These are phyloP conservation scores for Diaporthe helianthi DNA, from an alignment of 2,329 filamentous ascomycete genomes.

Conservation along the genomic window DNA sequence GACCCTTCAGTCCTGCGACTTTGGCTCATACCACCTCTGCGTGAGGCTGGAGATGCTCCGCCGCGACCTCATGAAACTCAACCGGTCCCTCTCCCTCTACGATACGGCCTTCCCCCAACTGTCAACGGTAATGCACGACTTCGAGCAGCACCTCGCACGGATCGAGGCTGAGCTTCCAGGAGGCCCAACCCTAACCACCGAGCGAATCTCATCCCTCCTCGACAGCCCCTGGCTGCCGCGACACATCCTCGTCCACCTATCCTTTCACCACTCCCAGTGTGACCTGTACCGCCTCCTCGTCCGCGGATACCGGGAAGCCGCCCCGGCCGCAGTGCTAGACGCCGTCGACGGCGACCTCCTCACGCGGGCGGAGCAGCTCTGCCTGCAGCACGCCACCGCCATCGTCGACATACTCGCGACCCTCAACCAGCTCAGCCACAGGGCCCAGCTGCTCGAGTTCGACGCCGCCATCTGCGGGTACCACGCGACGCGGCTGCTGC, in stretches of 20 bases:
- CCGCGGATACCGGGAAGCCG: constrained; percentile 49
- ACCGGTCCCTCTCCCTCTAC: constrained; percentile 28
- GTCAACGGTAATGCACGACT: constrained; percentile 27
- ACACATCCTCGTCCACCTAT: constrained; percentile 44
- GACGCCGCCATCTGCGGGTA: constrained; percentile 39
- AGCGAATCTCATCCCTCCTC: constrained; percentile 23
- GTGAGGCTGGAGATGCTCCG: constrained; percentile 38
- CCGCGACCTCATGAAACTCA: constrained; percentile 37
- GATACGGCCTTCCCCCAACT: constrained; percentile 29
- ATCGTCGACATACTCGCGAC: constrained; percentile 36
- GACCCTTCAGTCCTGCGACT: constrained; percentile 21
- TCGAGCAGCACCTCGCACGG: constrained; percentile 31
- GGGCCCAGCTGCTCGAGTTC: constrained; percentile 35
- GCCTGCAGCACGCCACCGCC: constrained; percentile 31
- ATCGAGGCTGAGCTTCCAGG: constrained; percentile 25
- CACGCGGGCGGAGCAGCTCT: constrained; percentile 39
- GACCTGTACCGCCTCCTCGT: constrained; percentile 54
- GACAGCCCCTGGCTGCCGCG: constrained; percentile 36
- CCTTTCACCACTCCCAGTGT: constrained; percentile 52
- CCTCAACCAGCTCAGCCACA: constrained; percentile 36
- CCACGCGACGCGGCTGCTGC: constrained; percentile 36
- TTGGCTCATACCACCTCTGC: constrained; percentile 34
- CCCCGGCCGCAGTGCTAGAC: constrained; percentile 43
- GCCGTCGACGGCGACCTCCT: constrained; percentile 41
- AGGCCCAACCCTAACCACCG: constrained; percentile 22